These are phyloP conservation scores for Lentinula raphanica DNA, from an alignment of 768 basidiomycete species.

Conservation along the genomic window DNA sequence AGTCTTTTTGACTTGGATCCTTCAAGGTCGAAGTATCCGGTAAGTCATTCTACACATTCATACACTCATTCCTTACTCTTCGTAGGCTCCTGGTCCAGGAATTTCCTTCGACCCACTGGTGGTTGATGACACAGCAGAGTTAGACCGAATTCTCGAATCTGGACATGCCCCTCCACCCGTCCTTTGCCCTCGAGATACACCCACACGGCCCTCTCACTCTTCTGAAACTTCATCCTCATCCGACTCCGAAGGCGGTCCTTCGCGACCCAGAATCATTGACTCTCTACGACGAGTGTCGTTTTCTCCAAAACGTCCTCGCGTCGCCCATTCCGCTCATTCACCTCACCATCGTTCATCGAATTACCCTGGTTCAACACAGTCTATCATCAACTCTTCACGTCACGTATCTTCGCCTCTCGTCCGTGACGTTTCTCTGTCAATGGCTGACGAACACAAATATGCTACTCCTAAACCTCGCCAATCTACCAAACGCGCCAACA, in stretches of 20 bases:
- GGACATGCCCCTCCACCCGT: conserved; percentile 35
- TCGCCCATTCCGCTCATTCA: conserved; percentile 26
- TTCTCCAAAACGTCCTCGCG: conserved; percentile 72
- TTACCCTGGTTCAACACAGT: background rate
- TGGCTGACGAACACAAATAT: conserved; percentile 14
- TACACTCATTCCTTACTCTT: background rate
- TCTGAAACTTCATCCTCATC: conserved; percentile 46
- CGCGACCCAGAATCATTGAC: conserved; percentile 65
- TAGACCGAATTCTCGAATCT: conserved; percentile 56
- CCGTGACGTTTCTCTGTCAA: conserved; percentile 1
- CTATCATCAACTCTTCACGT: conserved; percentile 3
- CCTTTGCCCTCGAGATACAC: conserved; percentile 31
- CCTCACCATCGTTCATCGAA: conserved; percentile 9
- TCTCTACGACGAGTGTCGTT: conserved; percentile 66
- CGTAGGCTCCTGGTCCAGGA: conserved; percentile 19
- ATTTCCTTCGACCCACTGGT: conserved; percentile 51
- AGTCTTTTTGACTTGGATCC: conserved; percentile 53
- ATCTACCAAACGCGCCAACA: conserved; percentile 20
- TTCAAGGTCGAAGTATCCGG: conserved; percentile 45
- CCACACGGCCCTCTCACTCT: conserved; percentile 41
- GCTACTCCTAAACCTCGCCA: conserved; percentile 15
- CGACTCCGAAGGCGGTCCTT: conserved; percentile 35
- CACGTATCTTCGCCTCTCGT: conserved; percentile 7
- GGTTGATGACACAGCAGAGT: conserved; percentile 56
- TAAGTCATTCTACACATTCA: conserved; percentile 26